phyloP scores from a whole-genome alignment of 2,329 filamentous ascomycete genomes.

The Zopfia rhizophila region DNA sequence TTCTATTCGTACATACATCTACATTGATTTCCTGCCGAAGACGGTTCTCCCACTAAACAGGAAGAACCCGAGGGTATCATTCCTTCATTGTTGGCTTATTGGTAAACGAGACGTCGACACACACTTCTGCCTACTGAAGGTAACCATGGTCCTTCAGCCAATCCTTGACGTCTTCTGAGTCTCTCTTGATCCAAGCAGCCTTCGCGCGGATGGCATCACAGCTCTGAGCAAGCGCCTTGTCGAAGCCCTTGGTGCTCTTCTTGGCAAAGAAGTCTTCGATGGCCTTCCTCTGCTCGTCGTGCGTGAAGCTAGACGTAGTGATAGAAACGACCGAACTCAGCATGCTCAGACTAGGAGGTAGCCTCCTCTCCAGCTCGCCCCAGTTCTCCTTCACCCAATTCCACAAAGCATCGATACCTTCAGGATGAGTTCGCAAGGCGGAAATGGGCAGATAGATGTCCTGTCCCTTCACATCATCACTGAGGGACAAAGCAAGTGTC shows the following conservation, averaged over 20 bases:
- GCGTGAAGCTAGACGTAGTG: slow-evolving; percentile 83
- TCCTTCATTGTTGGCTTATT: no score
- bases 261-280: slow-evolving; percentile 83
- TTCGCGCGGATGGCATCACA: slow-evolving; percentile 87
- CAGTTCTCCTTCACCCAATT: slow-evolving; percentile 87
- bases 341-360: slow-evolving; percentile 88
- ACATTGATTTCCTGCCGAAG: slow-evolving; percentile 6
- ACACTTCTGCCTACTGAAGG: no score
- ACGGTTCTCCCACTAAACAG: neutral
- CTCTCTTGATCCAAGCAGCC: slow-evolving; percentile 80
- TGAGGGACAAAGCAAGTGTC: slow-evolving; percentile 78
- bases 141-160: slow-evolving; percentile 77
- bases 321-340: slow-evolving; percentile 85
- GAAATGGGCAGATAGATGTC: slow-evolving; percentile 91
- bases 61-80: no score
- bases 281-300: slow-evolving; percentile 76
- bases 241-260: slow-evolving; percentile 88
- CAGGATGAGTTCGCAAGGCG: slow-evolving; percentile 78
- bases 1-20: slow-evolving; percentile 23
- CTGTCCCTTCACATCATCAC: slow-evolving; percentile 88
- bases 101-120: no score
- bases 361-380: slow-evolving; percentile 81
- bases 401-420: slow-evolving; percentile 84
- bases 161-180: slow-evolving; percentile 77
- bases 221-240: slow-evolving; percentile 89